These are phyloP conservation scores for Craterostigma plantagineum DNA, from an alignment of 257 asterid species.

Conservation along the genomic window DNA sequence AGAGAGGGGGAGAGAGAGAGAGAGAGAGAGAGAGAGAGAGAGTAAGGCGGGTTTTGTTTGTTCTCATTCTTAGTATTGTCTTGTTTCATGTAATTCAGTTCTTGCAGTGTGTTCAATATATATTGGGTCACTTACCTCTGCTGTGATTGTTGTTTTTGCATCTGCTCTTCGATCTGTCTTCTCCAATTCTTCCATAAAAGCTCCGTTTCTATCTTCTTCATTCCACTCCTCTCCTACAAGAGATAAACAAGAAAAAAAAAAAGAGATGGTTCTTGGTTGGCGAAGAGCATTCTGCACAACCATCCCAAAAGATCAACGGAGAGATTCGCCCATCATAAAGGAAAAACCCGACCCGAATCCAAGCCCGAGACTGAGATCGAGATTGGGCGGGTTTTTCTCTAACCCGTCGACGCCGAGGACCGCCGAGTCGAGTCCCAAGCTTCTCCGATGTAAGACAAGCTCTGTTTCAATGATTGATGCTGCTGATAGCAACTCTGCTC, in stretches of 20 bases:
- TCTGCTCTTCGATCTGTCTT: neutral
- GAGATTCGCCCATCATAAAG: conserved; percentile 11
- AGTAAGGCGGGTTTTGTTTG: neutral
- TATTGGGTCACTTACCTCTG: too few species aligned
- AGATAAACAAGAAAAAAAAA: neutral
- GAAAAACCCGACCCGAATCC: conserved; percentile 27
- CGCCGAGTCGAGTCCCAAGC: conserved; percentile 26
- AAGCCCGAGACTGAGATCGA: conserved; percentile 20
- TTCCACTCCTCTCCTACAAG: neutral
- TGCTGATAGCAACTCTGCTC: neutral
- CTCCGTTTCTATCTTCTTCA: neutral
- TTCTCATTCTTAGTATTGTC: neutral
- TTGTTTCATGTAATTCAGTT: conserved; percentile 1
- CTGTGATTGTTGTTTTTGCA: too few species aligned
- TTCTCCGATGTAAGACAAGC: conserved; percentile 37
- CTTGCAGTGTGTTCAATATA: neutral
- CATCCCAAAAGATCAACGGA: conserved; percentile 42
- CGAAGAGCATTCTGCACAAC: conserved; percentile 89
- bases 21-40: neutral
- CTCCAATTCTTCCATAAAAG: neutral
- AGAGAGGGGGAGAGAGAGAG: too few species aligned
- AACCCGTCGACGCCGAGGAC: conserved; percentile 87
- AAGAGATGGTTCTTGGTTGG: conserved; percentile 92
- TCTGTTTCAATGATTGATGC: conserved; percentile 1
- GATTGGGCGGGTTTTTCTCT: conserved; percentile 47